Conservation (phyloP, 805 yeast species). For the Starmerella roubikii region DNA sequence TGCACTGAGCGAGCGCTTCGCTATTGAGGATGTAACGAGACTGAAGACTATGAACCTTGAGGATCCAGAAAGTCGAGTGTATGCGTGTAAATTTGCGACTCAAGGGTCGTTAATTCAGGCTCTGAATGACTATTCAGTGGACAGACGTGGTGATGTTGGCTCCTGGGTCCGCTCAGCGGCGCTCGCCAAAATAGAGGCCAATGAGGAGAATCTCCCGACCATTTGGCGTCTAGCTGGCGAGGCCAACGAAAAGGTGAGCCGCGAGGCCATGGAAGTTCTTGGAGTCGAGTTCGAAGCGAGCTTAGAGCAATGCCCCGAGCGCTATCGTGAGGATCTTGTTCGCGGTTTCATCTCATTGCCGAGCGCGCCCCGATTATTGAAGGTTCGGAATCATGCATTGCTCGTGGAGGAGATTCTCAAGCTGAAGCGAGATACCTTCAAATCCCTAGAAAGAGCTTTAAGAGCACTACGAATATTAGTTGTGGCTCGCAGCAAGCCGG, state of each 20-base stretch:
- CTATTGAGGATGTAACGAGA: neutral
- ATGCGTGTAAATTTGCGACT: slow-evolving; percentile 5
- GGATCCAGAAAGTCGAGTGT: slow-evolving; percentile 15
- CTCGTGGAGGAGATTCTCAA: too few species aligned
- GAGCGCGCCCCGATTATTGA: too few species aligned
- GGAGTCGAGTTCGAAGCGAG: neutral
- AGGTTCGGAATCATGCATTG: too few species aligned
- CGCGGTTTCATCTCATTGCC: slow-evolving; percentile 13
- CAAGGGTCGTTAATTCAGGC: slow-evolving; percentile 23
- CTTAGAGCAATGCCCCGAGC: slow-evolving; percentile 1
- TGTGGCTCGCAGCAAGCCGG: neutral
- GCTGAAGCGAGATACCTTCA: too few species aligned
- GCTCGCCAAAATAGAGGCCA: slow-evolving; percentile 19
- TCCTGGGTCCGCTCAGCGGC: slow-evolving; percentile 48
- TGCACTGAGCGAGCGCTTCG: neutral
- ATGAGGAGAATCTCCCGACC: neutral
- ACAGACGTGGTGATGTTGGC: slow-evolving; percentile 89
- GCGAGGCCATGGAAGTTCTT: too few species aligned
- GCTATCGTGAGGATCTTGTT: neutral
- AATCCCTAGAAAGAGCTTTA: too few species aligned
- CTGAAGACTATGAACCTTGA: neutral
- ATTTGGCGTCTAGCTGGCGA: slow-evolving; percentile 51
- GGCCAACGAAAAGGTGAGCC: slow-evolving; percentile 37
- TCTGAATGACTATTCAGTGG: slow-evolving; percentile 63
- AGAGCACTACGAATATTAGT: slow-evolving; percentile 6